These are phyloP conservation scores for Aspergillus melleus DNA, from an alignment of 2,329 filamentous ascomycete genomes.

Conservation along the genomic window DNA sequence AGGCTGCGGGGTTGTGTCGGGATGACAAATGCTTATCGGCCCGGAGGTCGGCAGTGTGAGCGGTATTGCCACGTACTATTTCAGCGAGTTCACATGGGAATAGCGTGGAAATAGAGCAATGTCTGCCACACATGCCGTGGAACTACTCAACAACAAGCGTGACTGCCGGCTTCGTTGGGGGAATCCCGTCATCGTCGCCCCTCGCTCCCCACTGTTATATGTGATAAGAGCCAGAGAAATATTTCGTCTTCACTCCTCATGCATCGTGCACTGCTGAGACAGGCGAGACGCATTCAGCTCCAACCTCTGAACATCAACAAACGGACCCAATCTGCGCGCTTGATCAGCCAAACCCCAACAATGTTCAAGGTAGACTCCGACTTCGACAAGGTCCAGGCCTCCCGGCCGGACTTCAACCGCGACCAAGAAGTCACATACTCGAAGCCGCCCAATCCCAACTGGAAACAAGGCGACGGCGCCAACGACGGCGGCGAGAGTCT, in stretches of 20 bases:
- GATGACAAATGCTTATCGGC: constrained; percentile 15
- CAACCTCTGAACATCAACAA: neutral
- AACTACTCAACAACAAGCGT: neutral
- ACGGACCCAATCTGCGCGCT: neutral
- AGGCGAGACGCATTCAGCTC: neutral
- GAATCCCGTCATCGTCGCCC: neutral
- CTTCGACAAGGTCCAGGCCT: constrained; percentile 43
- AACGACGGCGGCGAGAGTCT: constrained; percentile 49
- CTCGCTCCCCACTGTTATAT: neutral
- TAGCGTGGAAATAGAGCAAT: neutral
- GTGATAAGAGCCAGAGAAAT: neutral
- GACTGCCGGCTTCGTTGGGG: neutral
- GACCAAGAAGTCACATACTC: constrained; percentile 36
- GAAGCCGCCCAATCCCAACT: constrained; percentile 43
- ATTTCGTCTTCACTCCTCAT: neutral
- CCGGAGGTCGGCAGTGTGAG: constrained; percentile 18
- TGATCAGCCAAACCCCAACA: constrained; percentile 21
- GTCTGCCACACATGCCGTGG: neutral
- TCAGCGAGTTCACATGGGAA: too few relatives aligned
- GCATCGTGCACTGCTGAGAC: neutral
- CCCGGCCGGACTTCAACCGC: constrained; percentile 43
- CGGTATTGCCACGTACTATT: constrained; percentile 5
- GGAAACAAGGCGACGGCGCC: constrained; percentile 45
- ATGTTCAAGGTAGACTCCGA: constrained; percentile 28
- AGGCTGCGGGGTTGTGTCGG: constrained; percentile 14